Evolutionary conservation across 331 rosid species (phyloP).

Genomic region (Saraca asoca): DNA sequence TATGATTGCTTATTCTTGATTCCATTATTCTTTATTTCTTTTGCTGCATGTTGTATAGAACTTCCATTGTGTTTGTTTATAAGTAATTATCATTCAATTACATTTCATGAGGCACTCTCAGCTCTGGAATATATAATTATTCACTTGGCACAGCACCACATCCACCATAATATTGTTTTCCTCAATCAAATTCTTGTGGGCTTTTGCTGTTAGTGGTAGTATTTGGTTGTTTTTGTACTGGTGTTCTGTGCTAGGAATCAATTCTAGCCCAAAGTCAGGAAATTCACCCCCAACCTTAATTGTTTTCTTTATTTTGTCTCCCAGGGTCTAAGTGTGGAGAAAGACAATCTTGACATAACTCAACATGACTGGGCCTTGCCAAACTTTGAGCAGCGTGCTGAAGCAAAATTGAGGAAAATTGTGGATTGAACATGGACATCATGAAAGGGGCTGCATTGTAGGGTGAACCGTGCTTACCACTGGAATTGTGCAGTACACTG

Average conservation of each 20-base stretch:
- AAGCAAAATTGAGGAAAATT: constrained; percentile 60
- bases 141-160: no score
- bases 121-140: background rate
- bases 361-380: constrained; percentile 95
- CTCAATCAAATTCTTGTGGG: background rate
- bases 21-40: background rate
- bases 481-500: no score
- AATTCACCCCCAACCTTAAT: no score
- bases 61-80: background rate
- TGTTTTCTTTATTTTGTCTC: constrained; percentile 17
- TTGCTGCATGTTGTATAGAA: background rate
- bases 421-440: constrained; percentile 40
- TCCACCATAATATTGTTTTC: background rate
- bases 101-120: background rate
- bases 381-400: constrained; percentile 82
- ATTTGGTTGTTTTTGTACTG: no score
- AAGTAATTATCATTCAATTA: background rate
- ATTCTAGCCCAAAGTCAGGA: no score
- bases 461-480: no score
- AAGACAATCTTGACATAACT: constrained; percentile 90
- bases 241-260: no score
- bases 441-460: constrained; percentile 2
- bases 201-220: background rate
- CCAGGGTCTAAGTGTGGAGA: constrained; percentile 92
- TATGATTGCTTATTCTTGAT: constrained; percentile 34